These are phyloP conservation scores for Zymoseptoria brevis DNA, from an alignment of 2,329 filamentous ascomycete species.

Conservation along the genomic window DNA sequence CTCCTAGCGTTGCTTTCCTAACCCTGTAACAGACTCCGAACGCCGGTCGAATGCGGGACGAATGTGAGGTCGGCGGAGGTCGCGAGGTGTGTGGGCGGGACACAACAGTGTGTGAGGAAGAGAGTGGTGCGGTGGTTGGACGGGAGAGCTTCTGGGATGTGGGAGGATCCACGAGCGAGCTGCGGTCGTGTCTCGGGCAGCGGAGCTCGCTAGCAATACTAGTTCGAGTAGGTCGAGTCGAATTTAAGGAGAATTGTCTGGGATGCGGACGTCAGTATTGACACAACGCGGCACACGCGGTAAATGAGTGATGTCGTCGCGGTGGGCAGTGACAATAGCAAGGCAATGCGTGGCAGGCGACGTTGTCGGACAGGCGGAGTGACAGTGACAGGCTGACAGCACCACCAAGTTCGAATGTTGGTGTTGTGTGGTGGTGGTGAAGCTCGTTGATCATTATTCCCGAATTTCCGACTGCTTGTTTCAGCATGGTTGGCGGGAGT, in stretches of 20 bases:
- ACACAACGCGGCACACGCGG: not conserved
- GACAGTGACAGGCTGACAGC: not conserved
- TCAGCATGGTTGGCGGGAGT: too few relatives aligned
- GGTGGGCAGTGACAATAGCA: not conserved
- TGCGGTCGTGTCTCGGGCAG: not conserved
- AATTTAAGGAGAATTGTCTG: not conserved
- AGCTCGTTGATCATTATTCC: not conserved
- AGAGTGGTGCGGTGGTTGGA: not conserved
- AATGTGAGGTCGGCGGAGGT: not conserved
- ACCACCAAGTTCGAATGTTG: not conserved
- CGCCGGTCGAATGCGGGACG: constrained; percentile 15
- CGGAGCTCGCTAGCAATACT: not conserved
- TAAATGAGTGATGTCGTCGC: not conserved
- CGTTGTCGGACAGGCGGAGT: not conserved
- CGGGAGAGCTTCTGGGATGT: not conserved
- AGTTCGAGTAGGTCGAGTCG: too few relatives aligned
- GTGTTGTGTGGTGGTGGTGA: not conserved
- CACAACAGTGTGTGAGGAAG: not conserved
- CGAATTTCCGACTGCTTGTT: not conserved
- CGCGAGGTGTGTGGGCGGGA: constrained; percentile 1
- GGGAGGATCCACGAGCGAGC: not conserved
- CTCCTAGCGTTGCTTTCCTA: constrained; percentile 1
- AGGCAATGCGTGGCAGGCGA: not conserved
- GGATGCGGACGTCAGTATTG: not conserved
- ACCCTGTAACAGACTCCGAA: constrained; percentile 14